Evolutionary conservation across 192 early-diverging fungal genomes (phyloP).

Genomic region (Coemansia sp.): DNA sequence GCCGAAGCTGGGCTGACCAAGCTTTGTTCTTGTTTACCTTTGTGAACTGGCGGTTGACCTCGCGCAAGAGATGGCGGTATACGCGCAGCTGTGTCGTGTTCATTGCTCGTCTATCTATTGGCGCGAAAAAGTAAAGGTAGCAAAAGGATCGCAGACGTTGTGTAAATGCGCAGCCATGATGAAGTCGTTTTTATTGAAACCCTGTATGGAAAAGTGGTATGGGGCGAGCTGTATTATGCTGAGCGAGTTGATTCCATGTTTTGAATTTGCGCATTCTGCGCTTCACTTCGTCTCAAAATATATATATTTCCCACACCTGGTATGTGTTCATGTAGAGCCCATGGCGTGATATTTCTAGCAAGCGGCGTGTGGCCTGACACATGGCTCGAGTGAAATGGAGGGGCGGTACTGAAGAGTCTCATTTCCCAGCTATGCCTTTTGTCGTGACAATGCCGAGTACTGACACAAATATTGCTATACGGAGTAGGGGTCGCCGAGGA

Average conservation of each 20-base stretch:
- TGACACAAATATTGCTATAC: background rate
- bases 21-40: constrained; percentile 17
- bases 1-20: constrained; percentile 43
- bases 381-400: background rate
- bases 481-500: background rate
- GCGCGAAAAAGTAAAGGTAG: background rate
- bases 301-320: background rate
- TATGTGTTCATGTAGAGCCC: too few species aligned
- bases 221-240: too few species aligned
- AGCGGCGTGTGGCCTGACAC: background rate
- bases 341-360: background rate
- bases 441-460: background rate
- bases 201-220: too few species aligned
- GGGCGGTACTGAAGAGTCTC: too few species aligned
- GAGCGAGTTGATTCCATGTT: background rate
- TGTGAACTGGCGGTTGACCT: constrained; percentile 43
- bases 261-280: background rate
- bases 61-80: constrained; percentile 49
- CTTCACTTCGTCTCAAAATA: background rate
- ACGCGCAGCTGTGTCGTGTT: constrained; percentile 15
- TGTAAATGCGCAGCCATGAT: background rate
- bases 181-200: background rate
- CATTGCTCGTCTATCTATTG: background rate
- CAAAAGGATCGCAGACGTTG: background rate
- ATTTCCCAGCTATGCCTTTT: background rate